Conservation (phyloP, 148 eudicot genomes). For the Mesembryanthemum crystallinum region DNA sequence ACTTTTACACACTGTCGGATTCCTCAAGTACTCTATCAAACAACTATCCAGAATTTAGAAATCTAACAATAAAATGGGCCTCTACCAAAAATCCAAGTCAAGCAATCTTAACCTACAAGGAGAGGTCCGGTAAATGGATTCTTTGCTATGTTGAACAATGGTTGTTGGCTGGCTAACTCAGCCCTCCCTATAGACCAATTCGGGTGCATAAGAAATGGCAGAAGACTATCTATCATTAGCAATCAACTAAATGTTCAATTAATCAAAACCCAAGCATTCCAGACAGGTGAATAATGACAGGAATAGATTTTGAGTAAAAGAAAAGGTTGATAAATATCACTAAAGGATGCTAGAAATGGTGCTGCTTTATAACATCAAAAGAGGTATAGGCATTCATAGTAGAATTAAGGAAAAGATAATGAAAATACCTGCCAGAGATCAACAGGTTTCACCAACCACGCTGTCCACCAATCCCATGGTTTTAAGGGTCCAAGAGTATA, state of each 20-base stretch:
- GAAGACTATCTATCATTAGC: background rate
- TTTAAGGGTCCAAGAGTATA: conserved; percentile 97
- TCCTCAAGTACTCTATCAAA: background rate
- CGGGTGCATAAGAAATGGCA: background rate
- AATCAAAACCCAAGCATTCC: background rate
- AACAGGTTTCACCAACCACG: conserved; percentile 97
- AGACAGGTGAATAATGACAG: background rate
- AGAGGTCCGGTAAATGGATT: background rate
- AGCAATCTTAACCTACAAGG: background rate
- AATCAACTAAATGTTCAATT: background rate
- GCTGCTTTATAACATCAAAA: background rate
- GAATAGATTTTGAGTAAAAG: background rate
- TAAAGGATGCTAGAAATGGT: background rate
- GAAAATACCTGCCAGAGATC: conserved; percentile 92
- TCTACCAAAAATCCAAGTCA: background rate
- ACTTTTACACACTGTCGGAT: background rate
- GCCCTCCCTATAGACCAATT: background rate
- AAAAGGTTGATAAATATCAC: background rate
- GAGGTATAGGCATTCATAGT: conserved; percentile 4
- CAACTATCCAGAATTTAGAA: background rate
- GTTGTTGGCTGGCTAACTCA: background rate
- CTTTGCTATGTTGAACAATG: background rate
- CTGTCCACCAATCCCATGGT: conserved; percentile 99
- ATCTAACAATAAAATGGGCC: background rate
- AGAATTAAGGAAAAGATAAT: conserved; percentile 2